These are phyloP conservation scores for Thuidium tamariscinum DNA, from an alignment of 225 moss, liverwort and hornwort species.

Conservation along the genomic window DNA sequence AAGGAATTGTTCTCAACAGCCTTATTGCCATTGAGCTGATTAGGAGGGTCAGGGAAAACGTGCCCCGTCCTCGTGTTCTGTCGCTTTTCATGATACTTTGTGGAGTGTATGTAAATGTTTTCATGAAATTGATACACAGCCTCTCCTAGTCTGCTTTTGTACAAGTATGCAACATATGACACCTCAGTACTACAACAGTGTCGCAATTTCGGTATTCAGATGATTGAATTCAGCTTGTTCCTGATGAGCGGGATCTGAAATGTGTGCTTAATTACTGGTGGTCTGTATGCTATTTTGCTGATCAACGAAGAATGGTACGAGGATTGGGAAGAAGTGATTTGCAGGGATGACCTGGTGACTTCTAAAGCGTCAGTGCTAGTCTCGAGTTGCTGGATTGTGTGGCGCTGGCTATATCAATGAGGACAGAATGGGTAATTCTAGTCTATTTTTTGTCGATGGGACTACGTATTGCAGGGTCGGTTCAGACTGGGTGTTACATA, in stretches of 20 bases:
- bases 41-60: conserved; percentile 4
- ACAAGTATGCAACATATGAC: not conserved
- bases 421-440: not conserved
- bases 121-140: not conserved
- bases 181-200: too few relatives aligned
- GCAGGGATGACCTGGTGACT: not conserved
- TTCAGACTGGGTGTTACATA: too few relatives aligned
- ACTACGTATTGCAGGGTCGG: not conserved
- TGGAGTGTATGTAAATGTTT: conserved; percentile 2
- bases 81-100: conserved; percentile 5
- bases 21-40: conserved; percentile 8
- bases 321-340: not conserved
- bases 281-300: not conserved
- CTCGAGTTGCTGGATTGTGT: not conserved
- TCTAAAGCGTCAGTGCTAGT: not conserved
- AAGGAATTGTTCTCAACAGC: conserved; percentile 6
- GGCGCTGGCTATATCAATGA: not conserved
- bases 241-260: not conserved
- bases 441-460: not conserved
- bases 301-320: not conserved
- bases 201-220: not conserved
- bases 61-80: not conserved
- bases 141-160: not conserved
- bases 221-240: not conserved
- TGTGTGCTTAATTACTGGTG: not conserved